Conservation (phyloP, 176 grass and related monocot genomes). For the Leersia perrieri region DNA sequence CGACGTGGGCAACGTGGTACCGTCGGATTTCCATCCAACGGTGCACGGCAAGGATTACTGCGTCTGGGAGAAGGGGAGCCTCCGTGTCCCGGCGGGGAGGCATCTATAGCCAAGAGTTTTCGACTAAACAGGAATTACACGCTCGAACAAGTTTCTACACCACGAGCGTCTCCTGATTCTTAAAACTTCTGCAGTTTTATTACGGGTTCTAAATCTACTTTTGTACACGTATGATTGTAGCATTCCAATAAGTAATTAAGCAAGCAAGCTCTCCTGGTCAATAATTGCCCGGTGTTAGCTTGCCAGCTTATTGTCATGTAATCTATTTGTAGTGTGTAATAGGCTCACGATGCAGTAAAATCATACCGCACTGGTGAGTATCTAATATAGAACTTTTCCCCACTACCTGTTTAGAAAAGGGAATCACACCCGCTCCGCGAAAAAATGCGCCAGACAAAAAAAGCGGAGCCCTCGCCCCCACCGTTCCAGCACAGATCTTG, state of each 20-base stretch:
- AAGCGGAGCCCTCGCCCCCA: no score
- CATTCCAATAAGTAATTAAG: background rate
- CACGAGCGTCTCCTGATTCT: background rate
- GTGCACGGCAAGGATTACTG: slow-evolving; percentile 53
- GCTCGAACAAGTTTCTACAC: background rate
- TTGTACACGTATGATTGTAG: background rate
- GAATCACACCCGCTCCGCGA: no score
- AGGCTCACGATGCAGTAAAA: background rate
- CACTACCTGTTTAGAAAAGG: no score
- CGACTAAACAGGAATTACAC: no score
- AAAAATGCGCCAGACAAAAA: no score
- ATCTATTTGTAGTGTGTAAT: background rate
- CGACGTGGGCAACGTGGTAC: slow-evolving; percentile 47
- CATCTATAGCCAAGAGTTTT: slow-evolving; percentile 30
- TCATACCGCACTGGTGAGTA: background rate
- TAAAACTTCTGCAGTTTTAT: background rate
- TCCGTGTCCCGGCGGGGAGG: slow-evolving; percentile 25
- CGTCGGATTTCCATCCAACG: slow-evolving; percentile 40
- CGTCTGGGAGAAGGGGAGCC: slow-evolving; percentile 63
- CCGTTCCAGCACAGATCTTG: no score
- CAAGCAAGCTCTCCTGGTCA: background rate
- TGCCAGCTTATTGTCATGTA: background rate
- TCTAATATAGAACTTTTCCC: no score
- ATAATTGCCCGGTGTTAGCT: background rate
- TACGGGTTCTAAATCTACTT: no score